phyloP scores from a whole-genome alignment of 2,329 filamentous ascomycete genomes.

The Rutstroemia sp. region DNA sequence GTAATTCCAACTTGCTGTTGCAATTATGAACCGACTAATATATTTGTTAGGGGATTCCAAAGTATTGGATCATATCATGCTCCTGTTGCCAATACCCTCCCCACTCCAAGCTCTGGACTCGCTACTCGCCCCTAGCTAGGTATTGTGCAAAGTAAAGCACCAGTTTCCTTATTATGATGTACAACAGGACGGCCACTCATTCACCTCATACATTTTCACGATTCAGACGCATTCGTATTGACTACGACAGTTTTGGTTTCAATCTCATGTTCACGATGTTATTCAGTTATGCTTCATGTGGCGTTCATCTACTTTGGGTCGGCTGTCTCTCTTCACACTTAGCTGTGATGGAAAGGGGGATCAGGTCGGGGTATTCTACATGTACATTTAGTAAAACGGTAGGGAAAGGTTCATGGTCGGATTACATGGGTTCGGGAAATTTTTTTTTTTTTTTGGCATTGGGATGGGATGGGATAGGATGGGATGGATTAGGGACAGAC shows the following conservation, averaged over 20 bases:
- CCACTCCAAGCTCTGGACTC: constrained; percentile 5
- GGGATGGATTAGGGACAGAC: background rate
- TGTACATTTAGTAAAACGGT: background rate
- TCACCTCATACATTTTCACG: background rate
- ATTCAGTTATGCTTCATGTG: background rate
- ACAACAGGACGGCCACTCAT: background rate
- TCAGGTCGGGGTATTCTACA: background rate
- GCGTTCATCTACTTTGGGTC: background rate
- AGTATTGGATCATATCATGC: constrained; percentile 56
- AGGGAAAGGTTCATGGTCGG: background rate
- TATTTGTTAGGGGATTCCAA: constrained; percentile 45
- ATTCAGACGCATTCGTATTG: background rate
- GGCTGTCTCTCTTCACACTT: background rate
- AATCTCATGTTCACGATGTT: background rate
- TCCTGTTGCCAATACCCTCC: constrained; percentile 13
- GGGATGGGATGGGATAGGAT: background rate
- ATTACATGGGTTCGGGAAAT: background rate
- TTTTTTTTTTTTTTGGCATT: background rate
- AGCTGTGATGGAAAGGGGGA: background rate
- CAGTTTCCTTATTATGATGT: background rate
- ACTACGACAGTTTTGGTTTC: background rate
- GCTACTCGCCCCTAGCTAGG: background rate
- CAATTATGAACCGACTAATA: constrained; percentile 23
- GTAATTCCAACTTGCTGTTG: constrained; percentile 13
- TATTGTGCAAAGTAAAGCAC: background rate